phyloP scores from a whole-genome alignment of 2,329 filamentous ascomycete genomes.

The Ceratocystis destructans region DNA sequence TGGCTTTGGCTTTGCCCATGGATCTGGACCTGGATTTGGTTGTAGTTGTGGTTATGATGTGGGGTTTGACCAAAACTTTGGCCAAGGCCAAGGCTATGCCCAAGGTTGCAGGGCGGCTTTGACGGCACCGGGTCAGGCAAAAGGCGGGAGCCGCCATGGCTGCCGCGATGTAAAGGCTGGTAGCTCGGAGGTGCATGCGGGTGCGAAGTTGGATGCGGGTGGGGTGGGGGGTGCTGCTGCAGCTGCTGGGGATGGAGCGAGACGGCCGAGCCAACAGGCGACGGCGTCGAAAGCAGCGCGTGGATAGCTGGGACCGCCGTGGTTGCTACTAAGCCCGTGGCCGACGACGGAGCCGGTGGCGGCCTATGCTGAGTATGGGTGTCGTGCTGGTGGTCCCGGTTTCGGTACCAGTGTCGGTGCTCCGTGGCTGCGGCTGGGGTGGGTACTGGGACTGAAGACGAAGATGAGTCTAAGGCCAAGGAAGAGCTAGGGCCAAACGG shows the following conservation, averaged over 20 bases:
- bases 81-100: no score
- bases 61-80: no score
- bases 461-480: no score
- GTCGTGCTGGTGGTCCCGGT: not conserved
- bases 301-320: slow-evolving; percentile 11
- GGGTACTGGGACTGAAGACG: not conserved
- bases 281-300: slow-evolving; percentile 16
- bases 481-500: slow-evolving; percentile 13
- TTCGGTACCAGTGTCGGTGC: not conserved
- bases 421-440: not conserved
- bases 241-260: slow-evolving; percentile 15
- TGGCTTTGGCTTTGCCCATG: not conserved
- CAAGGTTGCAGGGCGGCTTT: slow-evolving; percentile 8
- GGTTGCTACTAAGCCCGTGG: slow-evolving; percentile 11
- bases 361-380: not conserved
- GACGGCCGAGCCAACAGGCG: slow-evolving; percentile 14
- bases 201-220: not conserved
- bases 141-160: slow-evolving; percentile 16
- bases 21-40: no score
- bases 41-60: no score
- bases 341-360: slow-evolving; percentile 5
- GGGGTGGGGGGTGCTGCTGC: slow-evolving; percentile 8
- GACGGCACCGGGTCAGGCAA: slow-evolving; percentile 12
- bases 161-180: not conserved
- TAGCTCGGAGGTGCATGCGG: not conserved